phyloP scores from a whole-genome alignment of 345 rosid species.

The Pistacia integerrima region DNA sequence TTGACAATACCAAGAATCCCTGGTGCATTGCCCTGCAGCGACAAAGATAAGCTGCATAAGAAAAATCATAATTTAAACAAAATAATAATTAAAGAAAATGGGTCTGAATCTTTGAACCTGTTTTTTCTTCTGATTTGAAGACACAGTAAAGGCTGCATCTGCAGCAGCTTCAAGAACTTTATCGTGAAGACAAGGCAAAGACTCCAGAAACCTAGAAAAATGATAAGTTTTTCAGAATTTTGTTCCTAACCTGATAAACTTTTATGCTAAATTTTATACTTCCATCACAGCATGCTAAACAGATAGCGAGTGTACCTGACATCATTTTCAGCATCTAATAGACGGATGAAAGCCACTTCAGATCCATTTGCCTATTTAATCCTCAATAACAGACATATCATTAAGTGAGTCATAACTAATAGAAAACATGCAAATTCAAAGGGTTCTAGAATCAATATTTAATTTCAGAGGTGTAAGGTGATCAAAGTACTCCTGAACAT shows the following conservation, averaged over 20 bases:
- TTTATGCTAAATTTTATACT: background rate
- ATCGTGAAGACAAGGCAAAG: conserved; percentile 55
- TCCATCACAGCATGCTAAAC: conserved; percentile 1
- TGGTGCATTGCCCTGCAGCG: conserved; percentile 34
- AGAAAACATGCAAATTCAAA: background rate
- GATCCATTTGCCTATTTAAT: conserved; percentile 46
- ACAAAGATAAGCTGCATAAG: conserved; percentile 22
- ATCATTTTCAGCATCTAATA: conserved; percentile 38
- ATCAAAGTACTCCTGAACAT: background rate
- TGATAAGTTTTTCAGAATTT: conserved; percentile 19
- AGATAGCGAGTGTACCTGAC: conserved; percentile 35
- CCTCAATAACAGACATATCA: conserved; percentile 1
- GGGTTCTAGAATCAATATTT: background rate
- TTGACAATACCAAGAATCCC: conserved; percentile 50
- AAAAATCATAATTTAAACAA: conserved; percentile 8
- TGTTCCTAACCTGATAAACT: background rate
- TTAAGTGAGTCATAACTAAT: conserved; percentile 7
- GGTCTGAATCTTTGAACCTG: conserved; percentile 35
- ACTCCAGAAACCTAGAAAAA: conserved; percentile 47
- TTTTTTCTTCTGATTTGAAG: conserved; percentile 37
- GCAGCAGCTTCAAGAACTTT: conserved; percentile 52
- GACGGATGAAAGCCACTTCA: conserved; percentile 53
- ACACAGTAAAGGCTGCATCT: conserved; percentile 37
- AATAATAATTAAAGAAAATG: background rate
- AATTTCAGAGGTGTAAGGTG: background rate